Evolutionary conservation across 2,329 filamentous ascomycete species (phyloP).

Genomic region (Fusarium heterosporum): DNA sequence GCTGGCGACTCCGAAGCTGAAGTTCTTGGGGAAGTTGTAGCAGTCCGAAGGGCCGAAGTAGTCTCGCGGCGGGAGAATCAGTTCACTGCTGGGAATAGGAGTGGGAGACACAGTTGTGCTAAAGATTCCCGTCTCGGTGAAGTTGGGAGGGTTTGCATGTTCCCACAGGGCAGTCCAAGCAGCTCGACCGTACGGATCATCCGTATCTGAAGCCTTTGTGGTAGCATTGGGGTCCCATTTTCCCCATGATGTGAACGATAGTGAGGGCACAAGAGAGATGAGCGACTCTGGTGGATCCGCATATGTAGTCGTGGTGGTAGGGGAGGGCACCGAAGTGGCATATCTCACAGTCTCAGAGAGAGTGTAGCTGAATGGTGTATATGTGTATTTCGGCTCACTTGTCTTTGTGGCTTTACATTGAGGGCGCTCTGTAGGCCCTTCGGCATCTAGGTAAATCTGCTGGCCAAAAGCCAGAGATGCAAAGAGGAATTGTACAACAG

Average conservation of each 20-base stretch:
- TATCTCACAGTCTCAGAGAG: conserved; percentile 51
- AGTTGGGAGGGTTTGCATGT: conserved; percentile 51
- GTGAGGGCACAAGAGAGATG: conserved; percentile 41
- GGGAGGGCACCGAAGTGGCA: conserved; percentile 48
- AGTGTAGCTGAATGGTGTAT: conserved; percentile 48
- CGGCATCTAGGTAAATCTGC: conserved; percentile 44
- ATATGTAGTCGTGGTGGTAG: conserved; percentile 49
- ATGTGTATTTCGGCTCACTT: conserved; percentile 45
- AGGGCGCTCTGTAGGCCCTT: conserved; percentile 47
- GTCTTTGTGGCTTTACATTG: conserved; percentile 42
- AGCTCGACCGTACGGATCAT: conserved; percentile 49
- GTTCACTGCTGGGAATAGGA: conserved; percentile 63
- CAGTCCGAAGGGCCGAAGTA: conserved; percentile 62
- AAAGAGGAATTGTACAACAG: conserved; percentile 34
- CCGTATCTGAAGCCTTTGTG: conserved; percentile 43
- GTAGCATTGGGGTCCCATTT: conserved; percentile 51
- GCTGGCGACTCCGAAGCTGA: conserved; percentile 62
- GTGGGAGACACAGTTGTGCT: conserved; percentile 66
- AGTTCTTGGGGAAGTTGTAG: conserved; percentile 61
- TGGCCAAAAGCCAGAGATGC: conserved; percentile 42
- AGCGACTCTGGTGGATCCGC: conserved; percentile 47
- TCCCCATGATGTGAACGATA: conserved; percentile 52
- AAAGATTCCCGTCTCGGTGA: conserved; percentile 48
- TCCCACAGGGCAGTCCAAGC: conserved; percentile 52
- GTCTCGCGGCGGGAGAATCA: conserved; percentile 65